Evolutionary conservation across 2,329 filamentous ascomycete genomes (phyloP), one percentile per base, ranked within the genome.

Genomic region (Trichophyton verrucosum): DNA sequence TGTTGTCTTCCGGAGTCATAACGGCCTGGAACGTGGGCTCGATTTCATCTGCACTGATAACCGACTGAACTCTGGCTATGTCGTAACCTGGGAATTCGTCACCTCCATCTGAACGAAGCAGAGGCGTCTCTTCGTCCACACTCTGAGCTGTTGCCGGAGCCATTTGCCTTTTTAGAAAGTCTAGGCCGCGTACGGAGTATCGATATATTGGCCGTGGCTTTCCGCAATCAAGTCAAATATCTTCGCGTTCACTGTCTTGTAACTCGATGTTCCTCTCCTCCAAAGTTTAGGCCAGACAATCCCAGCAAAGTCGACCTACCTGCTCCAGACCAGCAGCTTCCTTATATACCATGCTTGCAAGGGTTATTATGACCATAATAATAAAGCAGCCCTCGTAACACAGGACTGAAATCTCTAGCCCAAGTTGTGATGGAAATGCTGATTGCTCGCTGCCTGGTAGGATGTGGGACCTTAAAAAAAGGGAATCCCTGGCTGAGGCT

Each of bases 11-110:
- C 3, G 17, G 33, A 38, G 33, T 13, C 13, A 56, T 33, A 6
- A 58, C 7, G 33, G 58, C 53, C n/a, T 61, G 56, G 17, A 59
- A 49, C n/a, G n/a, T 44, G 15, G 63, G 59, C 15, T 63, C 59
- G 17, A 30, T 51, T 61, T 61, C 63, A 15, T 59, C 63, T 17
- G 57, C 57, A 46, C 62, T 57, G 44, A 58, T 53, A n/a, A 60
- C 60, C 9, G 61, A 61, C 22, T 64, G 63, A 20, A 57, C 57
- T 33, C n/a, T 47, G 22, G 61, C 63, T 40, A 63, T 51, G 20
- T 60, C 63, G 13, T 60, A 40, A 27, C 62, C 59, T 36, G 62
- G 38, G 36, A 49, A 61, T 33, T 56, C 46, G 33, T 64, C 63
- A 24, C 62, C 59, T 44, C 47, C 57, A 2, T 22, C 56, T 6